Evolutionary conservation across 306 rosid genomes (phyloP).

Genomic region (Acacia melanoxylon): DNA sequence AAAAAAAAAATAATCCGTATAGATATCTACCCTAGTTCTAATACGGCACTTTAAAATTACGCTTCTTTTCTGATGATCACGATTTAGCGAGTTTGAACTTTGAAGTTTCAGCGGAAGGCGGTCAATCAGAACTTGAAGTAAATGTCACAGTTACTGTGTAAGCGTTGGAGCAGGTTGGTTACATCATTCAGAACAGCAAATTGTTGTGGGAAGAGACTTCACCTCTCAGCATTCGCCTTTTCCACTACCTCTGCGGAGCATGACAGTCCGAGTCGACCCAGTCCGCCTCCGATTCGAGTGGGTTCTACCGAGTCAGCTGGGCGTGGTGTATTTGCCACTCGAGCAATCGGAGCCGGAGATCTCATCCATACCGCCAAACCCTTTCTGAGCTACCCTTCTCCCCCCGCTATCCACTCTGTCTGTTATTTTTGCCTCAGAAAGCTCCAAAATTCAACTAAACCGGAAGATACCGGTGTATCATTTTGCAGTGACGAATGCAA

Average conservation of each 20-base stretch:
- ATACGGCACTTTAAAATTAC: neutral
- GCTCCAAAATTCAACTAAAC: conserved; percentile 12
- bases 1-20: neutral
- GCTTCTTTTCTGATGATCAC: neutral
- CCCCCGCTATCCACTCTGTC: conserved; percentile 37
- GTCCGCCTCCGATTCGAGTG: conserved; percentile 77
- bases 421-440: conserved; percentile 75
- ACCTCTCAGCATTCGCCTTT: conserved; percentile 19
- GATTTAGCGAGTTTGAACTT: neutral
- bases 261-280: conserved; percentile 32
- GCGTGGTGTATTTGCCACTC: conserved; percentile 81
- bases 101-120: neutral
- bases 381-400: conserved; percentile 66
- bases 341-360: conserved; percentile 67
- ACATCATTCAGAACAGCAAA: conserved; percentile 29
- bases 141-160: conserved; percentile 38
- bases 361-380: conserved; percentile 82
- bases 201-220: conserved; percentile 14
- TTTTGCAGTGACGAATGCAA: conserved; percentile 63
- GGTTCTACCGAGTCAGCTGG: conserved; percentile 66
- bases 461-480: conserved; percentile 28
- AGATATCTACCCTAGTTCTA: neutral
- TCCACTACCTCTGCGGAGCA: conserved; percentile 1
- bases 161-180: conserved; percentile 40
- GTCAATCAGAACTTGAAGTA: neutral